phyloP scores from a whole-genome alignment of 352 stramenopile genomes.

The Globisporangium nodosum region DNA sequence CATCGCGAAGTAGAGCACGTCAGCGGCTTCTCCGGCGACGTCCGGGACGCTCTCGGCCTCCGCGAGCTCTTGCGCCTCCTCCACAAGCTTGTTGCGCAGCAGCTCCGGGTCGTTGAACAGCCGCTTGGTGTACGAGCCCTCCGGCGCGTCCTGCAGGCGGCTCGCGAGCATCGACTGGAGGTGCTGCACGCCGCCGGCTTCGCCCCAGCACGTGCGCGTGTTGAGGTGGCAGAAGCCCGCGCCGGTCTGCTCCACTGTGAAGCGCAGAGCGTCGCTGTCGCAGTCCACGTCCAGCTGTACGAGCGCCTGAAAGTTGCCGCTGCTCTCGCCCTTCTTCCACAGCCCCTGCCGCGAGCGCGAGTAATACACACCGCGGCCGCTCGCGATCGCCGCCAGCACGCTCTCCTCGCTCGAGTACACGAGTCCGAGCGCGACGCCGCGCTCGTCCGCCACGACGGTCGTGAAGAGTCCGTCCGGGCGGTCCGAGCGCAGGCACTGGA shows the following conservation, averaged over 20 bases:
- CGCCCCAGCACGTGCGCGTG: slow-evolving; percentile 93
- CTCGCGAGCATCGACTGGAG: slow-evolving; percentile 88
- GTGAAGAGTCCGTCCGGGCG: slow-evolving; percentile 89
- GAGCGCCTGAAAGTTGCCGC: slow-evolving; percentile 91
- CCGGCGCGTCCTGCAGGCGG: slow-evolving; percentile 80
- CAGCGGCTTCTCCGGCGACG: slow-evolving; percentile 92
- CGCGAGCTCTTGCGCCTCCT: slow-evolving; percentile 93
- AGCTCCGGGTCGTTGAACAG: slow-evolving; percentile 92
- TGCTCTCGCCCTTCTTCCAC: slow-evolving; percentile 96
- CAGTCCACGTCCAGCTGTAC: slow-evolving; percentile 93
- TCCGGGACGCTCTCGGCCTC: slow-evolving; percentile 84
- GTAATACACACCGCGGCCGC: slow-evolving; percentile 92
- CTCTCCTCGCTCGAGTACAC: slow-evolving; percentile 94
- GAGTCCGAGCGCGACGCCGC: slow-evolving; percentile 85
- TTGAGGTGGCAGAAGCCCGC: slow-evolving; percentile 83
- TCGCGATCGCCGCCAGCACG: slow-evolving; percentile 85
- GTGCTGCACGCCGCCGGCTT: slow-evolving; percentile 77
- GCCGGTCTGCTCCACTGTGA: slow-evolving; percentile 89
- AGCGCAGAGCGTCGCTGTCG: slow-evolving; percentile 93
- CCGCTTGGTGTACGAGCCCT: slow-evolving; percentile 95
- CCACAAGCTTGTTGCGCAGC: slow-evolving; percentile 95
- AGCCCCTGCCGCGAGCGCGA: slow-evolving; percentile 88
- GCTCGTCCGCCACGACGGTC: slow-evolving; percentile 92
- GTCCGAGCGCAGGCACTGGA: slow-evolving; percentile 85
- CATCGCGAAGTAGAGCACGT: slow-evolving; percentile 97